phyloP scores from a whole-genome alignment of 257 asterid genomes.

The Fraxinus quadrangulata region DNA sequence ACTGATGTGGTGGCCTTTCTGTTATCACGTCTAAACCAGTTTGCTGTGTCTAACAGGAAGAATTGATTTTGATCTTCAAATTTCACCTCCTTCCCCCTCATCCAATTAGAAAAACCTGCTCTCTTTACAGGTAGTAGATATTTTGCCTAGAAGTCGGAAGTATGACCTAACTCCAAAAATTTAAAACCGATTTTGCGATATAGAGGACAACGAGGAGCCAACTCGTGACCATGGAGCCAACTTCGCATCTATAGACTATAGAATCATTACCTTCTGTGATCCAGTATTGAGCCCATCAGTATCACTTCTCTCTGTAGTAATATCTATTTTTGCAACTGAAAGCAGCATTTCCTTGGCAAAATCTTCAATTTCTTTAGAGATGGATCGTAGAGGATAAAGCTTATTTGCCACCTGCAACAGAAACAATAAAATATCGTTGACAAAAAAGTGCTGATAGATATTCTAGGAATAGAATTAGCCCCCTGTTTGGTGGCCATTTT shows the following conservation, averaged over 20 bases:
- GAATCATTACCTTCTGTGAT: constrained; percentile 51
- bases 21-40: background rate
- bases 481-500: no score
- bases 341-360: constrained; percentile 85
- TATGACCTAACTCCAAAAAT: background rate
- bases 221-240: background rate
- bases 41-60: background rate
- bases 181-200: background rate
- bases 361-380: constrained; percentile 76
- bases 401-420: constrained; percentile 83
- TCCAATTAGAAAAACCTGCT: background rate
- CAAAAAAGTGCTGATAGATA: background rate
- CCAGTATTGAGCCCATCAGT: constrained; percentile 52
- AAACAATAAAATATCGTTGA: constrained; percentile 24
- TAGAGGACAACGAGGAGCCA: background rate
- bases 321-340: constrained; percentile 54
- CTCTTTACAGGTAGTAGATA: background rate
- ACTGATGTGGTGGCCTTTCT: background rate
- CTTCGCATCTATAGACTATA: background rate
- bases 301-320: constrained; percentile 38
- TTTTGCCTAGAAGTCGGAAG: background rate
- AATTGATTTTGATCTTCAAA: background rate
- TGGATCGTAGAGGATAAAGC: constrained; percentile 82
- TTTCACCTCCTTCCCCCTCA: background rate
- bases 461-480: constrained; percentile 15